phyloP scores from a whole-genome alignment of 352 stramenopile species.

The Phytophthora tubulina region DNA sequence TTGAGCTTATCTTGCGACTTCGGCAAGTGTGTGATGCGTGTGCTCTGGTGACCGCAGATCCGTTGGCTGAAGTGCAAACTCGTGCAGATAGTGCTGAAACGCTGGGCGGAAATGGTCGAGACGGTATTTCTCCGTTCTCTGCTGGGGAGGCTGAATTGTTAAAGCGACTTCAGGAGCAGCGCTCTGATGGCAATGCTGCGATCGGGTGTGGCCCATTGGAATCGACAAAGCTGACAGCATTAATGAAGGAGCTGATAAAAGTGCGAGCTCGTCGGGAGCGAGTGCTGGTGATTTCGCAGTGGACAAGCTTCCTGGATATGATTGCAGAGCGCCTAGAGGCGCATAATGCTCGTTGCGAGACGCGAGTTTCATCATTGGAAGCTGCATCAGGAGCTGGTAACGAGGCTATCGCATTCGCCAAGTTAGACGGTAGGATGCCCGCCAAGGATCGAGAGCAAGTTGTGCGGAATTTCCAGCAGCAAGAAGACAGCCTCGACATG shows the following conservation, averaged over 20 bases:
- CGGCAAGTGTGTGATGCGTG: conserved; percentile 86
- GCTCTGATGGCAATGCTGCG: conserved; percentile 11
- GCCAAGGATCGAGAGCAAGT: conserved; percentile 70
- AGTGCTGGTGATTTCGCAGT: conserved; percentile 90
- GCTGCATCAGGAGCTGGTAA: conserved; percentile 10
- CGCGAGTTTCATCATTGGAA: conserved; percentile 29
- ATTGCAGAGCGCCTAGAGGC: conserved; percentile 59
- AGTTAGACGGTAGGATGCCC: conserved; percentile 71
- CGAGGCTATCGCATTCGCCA: conserved; percentile 52
- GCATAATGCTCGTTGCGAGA: conserved; percentile 43
- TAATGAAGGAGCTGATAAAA: conserved; percentile 62
- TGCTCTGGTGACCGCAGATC: conserved; percentile 67
- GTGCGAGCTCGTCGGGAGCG: conserved; percentile 61
- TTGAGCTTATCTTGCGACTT: conserved; percentile 89
- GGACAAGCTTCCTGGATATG: conserved; percentile 87
- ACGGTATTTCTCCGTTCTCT: conserved; percentile 44
- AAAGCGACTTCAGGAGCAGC: conserved; percentile 38
- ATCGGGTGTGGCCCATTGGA: conserved; percentile 24
- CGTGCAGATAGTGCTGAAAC: conserved; percentile 31
- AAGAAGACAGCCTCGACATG: conserved; percentile 34
- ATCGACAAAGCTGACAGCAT: conserved; percentile 72
- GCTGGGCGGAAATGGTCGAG: conserved; percentile 25
- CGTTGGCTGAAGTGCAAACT: conserved; percentile 51
- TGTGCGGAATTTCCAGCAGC: conserved; percentile 67
- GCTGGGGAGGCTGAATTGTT: conserved; percentile 46